These are phyloP conservation scores for Ordospora pajunii DNA, from an alignment of 371 early-diverging fungal genomes.

Conservation along the genomic window DNA sequence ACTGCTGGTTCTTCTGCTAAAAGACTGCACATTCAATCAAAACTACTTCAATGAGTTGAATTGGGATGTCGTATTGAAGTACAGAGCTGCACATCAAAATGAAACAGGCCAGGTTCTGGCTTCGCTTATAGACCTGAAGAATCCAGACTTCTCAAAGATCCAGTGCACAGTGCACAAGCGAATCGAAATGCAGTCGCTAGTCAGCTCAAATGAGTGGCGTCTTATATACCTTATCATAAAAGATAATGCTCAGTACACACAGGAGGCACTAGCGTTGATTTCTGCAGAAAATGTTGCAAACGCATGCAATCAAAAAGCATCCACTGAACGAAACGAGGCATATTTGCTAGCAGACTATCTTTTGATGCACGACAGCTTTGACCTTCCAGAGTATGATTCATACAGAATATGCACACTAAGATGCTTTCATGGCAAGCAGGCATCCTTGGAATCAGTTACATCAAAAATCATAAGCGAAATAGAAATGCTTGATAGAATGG, in stretches of 20 bases:
- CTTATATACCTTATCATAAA: constrained; percentile 7
- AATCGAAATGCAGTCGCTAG: background rate
- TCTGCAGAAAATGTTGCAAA: background rate
- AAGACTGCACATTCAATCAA: constrained; percentile 20
- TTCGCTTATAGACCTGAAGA: constrained; percentile 23
- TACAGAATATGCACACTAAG: background rate
- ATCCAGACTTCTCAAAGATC: constrained; percentile 8
- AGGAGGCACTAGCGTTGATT: background rate
- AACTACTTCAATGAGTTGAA: constrained; percentile 27
- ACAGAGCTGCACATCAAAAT: background rate
- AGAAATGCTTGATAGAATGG: background rate
- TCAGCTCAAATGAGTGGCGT: background rate
- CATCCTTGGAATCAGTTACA: background rate
- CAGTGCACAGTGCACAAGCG: constrained; percentile 1
- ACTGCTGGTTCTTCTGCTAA: background rate
- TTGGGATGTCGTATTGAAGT: constrained; percentile 4
- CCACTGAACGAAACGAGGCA: background rate
- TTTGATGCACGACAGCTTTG: background rate
- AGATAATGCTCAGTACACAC: background rate
- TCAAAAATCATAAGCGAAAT: background rate
- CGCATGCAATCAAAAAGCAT: background rate
- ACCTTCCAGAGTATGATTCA: background rate
- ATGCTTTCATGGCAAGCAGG: background rate
- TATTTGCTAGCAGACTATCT: background rate
- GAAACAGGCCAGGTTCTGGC: background rate